Base-by-base conservation (phyloP, 2,329 filamentous ascomycete genomes). In the Cryphonectria nitschkei region DNA sequence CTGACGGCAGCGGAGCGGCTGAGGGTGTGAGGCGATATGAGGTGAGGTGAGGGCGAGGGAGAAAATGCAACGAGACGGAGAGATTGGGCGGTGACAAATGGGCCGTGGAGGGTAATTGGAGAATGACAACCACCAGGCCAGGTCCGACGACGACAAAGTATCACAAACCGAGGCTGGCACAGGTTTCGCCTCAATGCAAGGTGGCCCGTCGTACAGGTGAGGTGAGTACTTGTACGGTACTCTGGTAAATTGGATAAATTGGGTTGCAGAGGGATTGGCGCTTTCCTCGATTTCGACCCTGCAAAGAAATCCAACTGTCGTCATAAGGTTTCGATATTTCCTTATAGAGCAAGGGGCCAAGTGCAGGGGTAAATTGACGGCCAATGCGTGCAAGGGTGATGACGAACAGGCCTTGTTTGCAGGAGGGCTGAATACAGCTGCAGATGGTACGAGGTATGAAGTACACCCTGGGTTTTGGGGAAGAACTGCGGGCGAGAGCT, bases 1-100 rank as follows among this genome's bases (percentile, higher is more conserved):
- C 67, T 68, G 60, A 68, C 67, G 63, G 66, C 66, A 62, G 67
- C 60, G 37, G 26, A 22, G 65, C 34, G 52, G 65, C 54, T 22
- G 58, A 37, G 58, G 32, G 37, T 32, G 63, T 22, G 63, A 37
- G 64, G 60, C 39, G 39, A 58, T 32, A 52, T 60, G 65, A 60
- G 54, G 37, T 43, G 52, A 46, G 37, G 65, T 43, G 65, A 67
- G 65, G 54, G 19, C 46, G 46, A n/a, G n/a, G 43, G 43, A 16
- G 50, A n/a, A 39, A 2, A 32, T 16, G 13, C 29, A 13, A 4
- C 22, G 41, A 43, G 54, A 32, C 7, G 39, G 37, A 5, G 6
- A 39, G 22, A 16, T 3, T n/a, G 29, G 39, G 26, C 26, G 14
- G 66, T 37, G 54, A 58, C 8, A 16, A 34, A 16, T n/a, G 8